phyloP scores from a whole-genome alignment of 2,329 filamentous ascomycete genomes.

The Daldinia sp. region DNA sequence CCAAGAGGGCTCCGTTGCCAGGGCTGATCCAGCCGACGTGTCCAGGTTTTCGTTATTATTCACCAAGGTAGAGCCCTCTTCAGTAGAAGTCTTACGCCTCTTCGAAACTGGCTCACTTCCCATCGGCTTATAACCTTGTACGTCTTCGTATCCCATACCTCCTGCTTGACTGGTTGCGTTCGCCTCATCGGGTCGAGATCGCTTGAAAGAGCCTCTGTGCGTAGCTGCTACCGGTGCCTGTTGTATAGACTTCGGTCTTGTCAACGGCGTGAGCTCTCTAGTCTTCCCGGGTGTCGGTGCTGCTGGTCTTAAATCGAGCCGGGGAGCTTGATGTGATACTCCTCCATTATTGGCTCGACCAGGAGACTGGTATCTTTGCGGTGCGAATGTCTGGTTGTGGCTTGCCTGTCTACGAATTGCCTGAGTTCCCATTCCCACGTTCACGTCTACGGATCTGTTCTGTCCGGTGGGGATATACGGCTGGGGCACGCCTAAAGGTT shows the following conservation, averaged over 20 bases:
- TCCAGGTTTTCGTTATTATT: too few relatives aligned
- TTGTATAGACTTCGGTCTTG: not conserved
- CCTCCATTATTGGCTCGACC: not conserved
- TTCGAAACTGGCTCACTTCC: not conserved
- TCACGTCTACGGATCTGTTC: not conserved
- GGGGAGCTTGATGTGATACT: not conserved
- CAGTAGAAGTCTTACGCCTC: not conserved
- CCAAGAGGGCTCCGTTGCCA: not conserved
- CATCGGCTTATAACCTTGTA: not conserved
- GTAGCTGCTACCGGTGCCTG: too few relatives aligned
- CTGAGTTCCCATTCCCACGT: not conserved
- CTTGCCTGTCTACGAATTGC: not conserved
- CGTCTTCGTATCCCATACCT: not conserved
- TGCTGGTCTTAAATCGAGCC: not conserved
- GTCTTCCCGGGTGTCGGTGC: not conserved
- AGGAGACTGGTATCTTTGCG: not conserved
- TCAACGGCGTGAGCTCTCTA: not conserved
- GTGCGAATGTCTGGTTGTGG: not conserved
- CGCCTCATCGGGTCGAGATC: not conserved
- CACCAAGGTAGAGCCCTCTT: not conserved
- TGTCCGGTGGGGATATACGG: not conserved
- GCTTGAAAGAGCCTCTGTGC: not conserved
- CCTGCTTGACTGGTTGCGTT: too few relatives aligned
- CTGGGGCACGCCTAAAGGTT: not conserved
- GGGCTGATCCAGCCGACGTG: not conserved